Evolutionary conservation across 2,329 filamentous ascomycete genomes (phyloP).

Genomic region (Aspergillus intermedius): DNA sequence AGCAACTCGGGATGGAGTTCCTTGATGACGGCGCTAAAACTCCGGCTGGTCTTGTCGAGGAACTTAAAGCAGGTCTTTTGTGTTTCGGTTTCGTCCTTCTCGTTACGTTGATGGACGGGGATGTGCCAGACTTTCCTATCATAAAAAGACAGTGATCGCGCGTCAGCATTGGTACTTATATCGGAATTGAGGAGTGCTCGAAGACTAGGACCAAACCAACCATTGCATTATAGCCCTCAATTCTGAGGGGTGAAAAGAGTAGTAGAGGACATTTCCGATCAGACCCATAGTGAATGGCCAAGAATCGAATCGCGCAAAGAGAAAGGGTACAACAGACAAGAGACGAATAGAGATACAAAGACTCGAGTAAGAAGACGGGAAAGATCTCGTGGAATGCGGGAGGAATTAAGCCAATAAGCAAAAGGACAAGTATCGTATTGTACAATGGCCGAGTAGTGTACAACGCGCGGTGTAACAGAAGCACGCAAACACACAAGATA

Average conservation of each 20-base stretch:
- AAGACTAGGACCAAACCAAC: slow-evolving; percentile 45
- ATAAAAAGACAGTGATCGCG: slow-evolving; percentile 1
- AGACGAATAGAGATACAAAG: neutral
- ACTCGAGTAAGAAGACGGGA: neutral
- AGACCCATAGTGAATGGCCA: slow-evolving; percentile 30
- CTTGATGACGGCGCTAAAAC: slow-evolving; percentile 87
- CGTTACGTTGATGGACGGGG: slow-evolving; percentile 77
- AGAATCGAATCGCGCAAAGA: neutral
- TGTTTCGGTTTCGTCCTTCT: slow-evolving; percentile 64
- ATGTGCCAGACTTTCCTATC: slow-evolving; percentile 94
- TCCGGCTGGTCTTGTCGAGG: slow-evolving; percentile 82
- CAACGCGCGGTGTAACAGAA: neutral
- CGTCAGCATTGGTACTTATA: slow-evolving; percentile 9
- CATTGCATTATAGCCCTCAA: slow-evolving; percentile 83
- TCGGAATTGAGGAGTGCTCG: slow-evolving; percentile 2
- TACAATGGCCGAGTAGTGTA: neutral
- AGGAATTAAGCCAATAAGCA: slow-evolving; percentile 8
- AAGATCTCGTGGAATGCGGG: neutral
- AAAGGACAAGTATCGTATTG: slow-evolving; percentile 5
- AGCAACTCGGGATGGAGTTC: slow-evolving; percentile 93
- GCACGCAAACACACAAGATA: neutral
- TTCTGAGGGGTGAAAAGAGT: slow-evolving; percentile 66
- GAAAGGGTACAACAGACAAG: neutral
- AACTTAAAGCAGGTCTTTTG: slow-evolving; percentile 79
- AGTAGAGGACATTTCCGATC: slow-evolving; percentile 57